A percentile compares a stretch with the other conserved stretches of the same genome.
These are phyloP conservation scores for Tritrichomonas musculus DNA, from an alignment of 208 protist species.

Conservation along the genomic window DNA sequence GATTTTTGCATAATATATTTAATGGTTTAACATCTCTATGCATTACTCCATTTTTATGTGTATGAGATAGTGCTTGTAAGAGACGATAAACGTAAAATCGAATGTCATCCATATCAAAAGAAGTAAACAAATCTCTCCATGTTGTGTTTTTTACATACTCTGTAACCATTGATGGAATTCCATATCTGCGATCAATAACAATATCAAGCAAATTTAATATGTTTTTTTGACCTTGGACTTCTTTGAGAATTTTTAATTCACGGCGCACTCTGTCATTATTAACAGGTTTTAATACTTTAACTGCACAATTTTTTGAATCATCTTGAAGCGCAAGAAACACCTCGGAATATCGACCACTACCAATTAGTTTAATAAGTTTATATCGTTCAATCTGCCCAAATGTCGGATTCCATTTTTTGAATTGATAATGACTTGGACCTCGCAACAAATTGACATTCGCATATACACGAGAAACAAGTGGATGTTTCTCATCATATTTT, in stretches of 20 bases:
- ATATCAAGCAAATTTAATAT: neutral
- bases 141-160: neutral
- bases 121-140: neutral
- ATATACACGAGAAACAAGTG: neutral
- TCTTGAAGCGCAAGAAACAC: neutral
- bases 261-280: neutral
- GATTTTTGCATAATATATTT: neutral
- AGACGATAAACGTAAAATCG: neutral
- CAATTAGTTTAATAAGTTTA: neutral
- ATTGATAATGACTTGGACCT: neutral
- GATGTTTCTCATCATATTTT: too few relatives aligned
- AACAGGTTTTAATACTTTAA: constrained; percentile 24
- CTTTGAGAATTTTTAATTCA: constrained; percentile 27
- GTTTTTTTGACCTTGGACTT: neutral
- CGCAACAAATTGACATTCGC: neutral
- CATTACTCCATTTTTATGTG: neutral
- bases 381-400: neutral
- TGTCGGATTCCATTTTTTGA: neutral
- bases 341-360: neutral
- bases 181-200: neutral
- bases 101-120: neutral
- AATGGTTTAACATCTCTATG: constrained; percentile 25
- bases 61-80: neutral
- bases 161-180: neutral
- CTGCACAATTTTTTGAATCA: neutral